Evolutionary conservation across 1,139 yeast genomes (phyloP).

Genomic region (Taphrina sp.): DNA sequence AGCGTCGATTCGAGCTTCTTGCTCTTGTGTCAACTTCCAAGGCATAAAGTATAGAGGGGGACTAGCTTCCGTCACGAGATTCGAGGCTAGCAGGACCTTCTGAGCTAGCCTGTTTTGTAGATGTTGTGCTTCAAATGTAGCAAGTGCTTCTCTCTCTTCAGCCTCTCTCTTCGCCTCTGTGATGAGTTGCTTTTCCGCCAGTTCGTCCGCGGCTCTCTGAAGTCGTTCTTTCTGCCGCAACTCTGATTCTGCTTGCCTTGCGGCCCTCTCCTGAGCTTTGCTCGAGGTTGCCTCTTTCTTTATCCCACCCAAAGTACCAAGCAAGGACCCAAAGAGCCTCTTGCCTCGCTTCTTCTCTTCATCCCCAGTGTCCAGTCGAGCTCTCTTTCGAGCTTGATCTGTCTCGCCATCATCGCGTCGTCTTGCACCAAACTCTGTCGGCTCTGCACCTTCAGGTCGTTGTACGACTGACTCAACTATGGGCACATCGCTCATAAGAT

Average conservation of each 20-base stretch:
- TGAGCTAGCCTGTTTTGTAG: too few relatives aligned
- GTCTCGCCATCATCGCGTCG: too few relatives aligned
- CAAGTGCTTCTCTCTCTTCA: not conserved
- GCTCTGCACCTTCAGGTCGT: too few relatives aligned
- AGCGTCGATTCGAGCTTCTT: constrained; percentile 2
- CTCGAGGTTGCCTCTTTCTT: constrained; percentile 28
- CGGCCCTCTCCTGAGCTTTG: constrained; percentile 17
- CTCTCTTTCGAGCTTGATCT: too few relatives aligned
- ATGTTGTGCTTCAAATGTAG: not conserved
- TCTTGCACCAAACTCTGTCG: too few relatives aligned
- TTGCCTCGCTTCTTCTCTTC: constrained; percentile 32
- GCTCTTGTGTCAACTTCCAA: constrained; percentile 9
- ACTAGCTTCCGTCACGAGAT: constrained; percentile 5
- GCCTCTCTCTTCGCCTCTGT: not conserved
- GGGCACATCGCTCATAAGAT: too few relatives aligned
- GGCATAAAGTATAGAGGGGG: constrained; percentile 6
- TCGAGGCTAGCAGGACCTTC: not conserved
- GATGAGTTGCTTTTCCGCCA: constrained; percentile 2
- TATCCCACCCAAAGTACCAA: constrained; percentile 33
- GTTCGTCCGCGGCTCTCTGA: not conserved
- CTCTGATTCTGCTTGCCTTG: constrained; percentile 21
- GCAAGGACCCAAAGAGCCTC: constrained; percentile 30
- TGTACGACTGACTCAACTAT: not conserved
- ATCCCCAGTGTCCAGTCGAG: not conserved
- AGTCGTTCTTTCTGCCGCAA: constrained; percentile 11